Evolutionary conservation across 768 basidiomycete species (phyloP), one percentile per base, ranked within the genome.

Genomic region (Tylopilus subfusipes): DNA sequence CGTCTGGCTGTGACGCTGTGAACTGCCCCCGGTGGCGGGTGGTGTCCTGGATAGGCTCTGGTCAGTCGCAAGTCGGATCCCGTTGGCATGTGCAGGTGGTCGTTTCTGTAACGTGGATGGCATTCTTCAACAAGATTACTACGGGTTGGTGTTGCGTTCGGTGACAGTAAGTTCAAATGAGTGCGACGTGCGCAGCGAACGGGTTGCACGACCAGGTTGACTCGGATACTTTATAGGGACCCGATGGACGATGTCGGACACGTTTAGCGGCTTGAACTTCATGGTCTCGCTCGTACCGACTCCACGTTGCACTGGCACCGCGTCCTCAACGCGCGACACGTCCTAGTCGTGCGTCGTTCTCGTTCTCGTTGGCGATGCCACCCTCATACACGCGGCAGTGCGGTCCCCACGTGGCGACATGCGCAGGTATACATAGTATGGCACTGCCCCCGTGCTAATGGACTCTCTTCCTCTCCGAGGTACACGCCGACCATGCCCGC

Each of bases 151-250:
- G 44, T 39, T 36, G n/a, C 3, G 36, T 38, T 38, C n/a, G n/a
- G 13, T 21, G n/a, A 21, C 38, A 19, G 38, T 21, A 11, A 16
- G 22, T 44, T 46, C 42, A 10, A 47, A 33, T 9, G 29, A 38
- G 42, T 25, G n/a, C 25, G 49, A n/a, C 50, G 46, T 49, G 51
- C 30, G 42, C 39, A 50, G 47, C 29, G 25, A 25, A 47, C 46
- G 48, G 51, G 52, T 53, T 38, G 29, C 42, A 16, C 34, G 34
- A 38, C 33, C 19, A 10, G 13, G 4, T 19, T 16, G 19, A n/a
- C n/a, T n/a, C n/a, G n/a, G n/a, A 33, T 44, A 44, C 48, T 68
- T 68, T 68, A 68, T 68, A 65, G 48, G 36, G 29, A 29, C 33
- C 19, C 24, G 39, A 21, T 30, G 48, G 48, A 48, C 53, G 43